Conservation (phyloP, 257 asterid species). For the Voacanga thouarsii region DNA sequence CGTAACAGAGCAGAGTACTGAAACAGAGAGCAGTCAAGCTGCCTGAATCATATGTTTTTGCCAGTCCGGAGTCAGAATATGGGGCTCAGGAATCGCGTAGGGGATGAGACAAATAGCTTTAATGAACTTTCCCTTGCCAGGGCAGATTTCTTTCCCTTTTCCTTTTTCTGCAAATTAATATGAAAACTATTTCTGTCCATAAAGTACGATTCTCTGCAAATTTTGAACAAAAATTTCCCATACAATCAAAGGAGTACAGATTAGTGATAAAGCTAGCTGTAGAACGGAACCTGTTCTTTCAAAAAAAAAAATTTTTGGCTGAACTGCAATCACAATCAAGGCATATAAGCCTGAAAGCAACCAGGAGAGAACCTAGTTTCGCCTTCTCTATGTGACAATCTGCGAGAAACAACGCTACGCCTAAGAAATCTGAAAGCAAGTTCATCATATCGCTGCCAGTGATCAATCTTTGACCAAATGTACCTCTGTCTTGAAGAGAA, state of each 20-base stretch:
- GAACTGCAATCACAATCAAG: not conserved
- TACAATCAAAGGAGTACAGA: not conserved
- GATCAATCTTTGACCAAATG: constrained; percentile 37
- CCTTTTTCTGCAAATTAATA: not conserved
- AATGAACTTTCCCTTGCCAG: not conserved
- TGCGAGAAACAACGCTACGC: not conserved
- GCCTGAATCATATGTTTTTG: not conserved
- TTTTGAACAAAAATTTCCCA: not conserved
- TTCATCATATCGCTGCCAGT: not conserved
- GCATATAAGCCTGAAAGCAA: not conserved
- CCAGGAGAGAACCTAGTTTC: too few relatives aligned
- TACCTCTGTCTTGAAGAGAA: constrained; percentile 84
- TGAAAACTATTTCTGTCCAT: not conserved
- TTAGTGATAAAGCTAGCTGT: not conserved
- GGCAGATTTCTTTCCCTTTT: not conserved
- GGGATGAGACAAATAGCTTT: not conserved
- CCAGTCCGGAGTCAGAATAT: not conserved
- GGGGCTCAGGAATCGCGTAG: not conserved
- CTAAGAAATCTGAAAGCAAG: not conserved
- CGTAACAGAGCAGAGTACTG: not conserved
- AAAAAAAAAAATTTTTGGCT: not conserved
- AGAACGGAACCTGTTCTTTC: not conserved
- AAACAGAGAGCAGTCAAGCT: not conserved
- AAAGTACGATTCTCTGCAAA: not conserved
- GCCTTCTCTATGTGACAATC: not conserved